phyloP scores from a whole-genome alignment of 2,329 filamentous ascomycete species.

The Cryphonectria naterciae region DNA sequence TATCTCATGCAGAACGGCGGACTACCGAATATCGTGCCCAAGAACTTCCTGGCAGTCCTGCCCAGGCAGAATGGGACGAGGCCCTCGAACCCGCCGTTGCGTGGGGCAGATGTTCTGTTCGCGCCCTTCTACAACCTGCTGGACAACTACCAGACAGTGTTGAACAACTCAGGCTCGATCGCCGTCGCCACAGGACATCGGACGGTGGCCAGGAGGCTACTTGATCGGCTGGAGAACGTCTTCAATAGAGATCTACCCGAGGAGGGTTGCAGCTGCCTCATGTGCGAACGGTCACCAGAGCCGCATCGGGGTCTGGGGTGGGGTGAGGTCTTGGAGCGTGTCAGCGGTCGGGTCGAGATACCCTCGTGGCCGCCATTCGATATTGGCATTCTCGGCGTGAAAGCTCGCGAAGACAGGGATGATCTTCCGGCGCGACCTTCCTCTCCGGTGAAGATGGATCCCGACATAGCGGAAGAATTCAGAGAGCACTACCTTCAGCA shows the following conservation, averaged over 20 bases:
- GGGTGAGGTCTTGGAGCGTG: conserved; percentile 93
- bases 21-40: conserved; percentile 71
- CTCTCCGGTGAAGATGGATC: conserved; percentile 77
- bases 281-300: conserved; percentile 70
- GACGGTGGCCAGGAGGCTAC: conserved; percentile 85
- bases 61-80: conserved; percentile 61
- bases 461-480: conserved; percentile 92
- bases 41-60: conserved; percentile 70
- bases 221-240: conserved; percentile 90
- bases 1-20: conserved; percentile 92
- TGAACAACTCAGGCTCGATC: conserved; percentile 82
- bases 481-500: conserved; percentile 90
- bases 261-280: conserved; percentile 82
- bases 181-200: conserved; percentile 95
- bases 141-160: conserved; percentile 82
- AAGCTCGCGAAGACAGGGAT: conserved; percentile 66
- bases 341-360: conserved; percentile 84
- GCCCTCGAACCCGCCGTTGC: conserved; percentile 66
- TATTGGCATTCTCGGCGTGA: conserved; percentile 64
- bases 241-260: conserved; percentile 90
- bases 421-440: conserved; percentile 60
- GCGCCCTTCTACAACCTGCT: conserved; percentile 81
- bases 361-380: conserved; percentile 89
- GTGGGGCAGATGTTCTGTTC: conserved; percentile 75
- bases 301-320: conserved; percentile 80